A percentile compares a stretch with the other conserved stretches of the same genome.
phyloP scores from a whole-genome alignment of 2,329 filamentous ascomycete genomes.

The Nigrospora sphaerica region DNA sequence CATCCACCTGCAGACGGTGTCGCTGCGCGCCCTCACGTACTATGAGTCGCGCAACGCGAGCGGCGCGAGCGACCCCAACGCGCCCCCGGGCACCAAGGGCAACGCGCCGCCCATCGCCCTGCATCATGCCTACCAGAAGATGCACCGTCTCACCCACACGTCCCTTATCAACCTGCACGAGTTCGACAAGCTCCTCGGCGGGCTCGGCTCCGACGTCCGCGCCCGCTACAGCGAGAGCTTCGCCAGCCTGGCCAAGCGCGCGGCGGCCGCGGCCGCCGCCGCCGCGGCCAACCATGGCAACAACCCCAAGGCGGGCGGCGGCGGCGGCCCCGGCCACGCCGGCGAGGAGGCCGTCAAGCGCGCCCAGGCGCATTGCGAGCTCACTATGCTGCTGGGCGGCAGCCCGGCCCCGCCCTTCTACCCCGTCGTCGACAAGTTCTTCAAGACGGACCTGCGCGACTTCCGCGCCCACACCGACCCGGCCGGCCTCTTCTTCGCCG shows the following conservation, averaged over 20 bases:
- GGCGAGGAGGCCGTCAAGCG: conserved; percentile 30
- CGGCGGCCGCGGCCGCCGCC: conserved; percentile 36
- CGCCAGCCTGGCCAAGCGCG: conserved; percentile 33
- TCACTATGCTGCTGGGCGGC: conserved; percentile 42
- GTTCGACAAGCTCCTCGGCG: conserved; percentile 54
- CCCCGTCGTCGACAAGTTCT: conserved; percentile 56
- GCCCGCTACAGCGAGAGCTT: conserved; percentile 40
- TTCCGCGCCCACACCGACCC: conserved; percentile 57
- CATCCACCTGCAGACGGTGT: conserved; percentile 44
- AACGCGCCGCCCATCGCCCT: conserved; percentile 42
- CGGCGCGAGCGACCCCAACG: conserved; percentile 33
- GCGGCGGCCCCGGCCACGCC: conserved; percentile 28
- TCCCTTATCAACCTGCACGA: conserved; percentile 51
- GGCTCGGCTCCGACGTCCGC: conserved; percentile 41
- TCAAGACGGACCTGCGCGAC: conserved; percentile 50
- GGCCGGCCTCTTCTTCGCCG: conserved; percentile 63
- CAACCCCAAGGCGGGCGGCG: conserved; percentile 21
- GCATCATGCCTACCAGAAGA: conserved; percentile 47
- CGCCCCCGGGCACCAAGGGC: conserved; percentile 21
- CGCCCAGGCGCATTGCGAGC: conserved; percentile 41
- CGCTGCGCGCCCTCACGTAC: conserved; percentile 40
- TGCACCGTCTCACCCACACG: conserved; percentile 42
- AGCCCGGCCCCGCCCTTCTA: conserved; percentile 40
- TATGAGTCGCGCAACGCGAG: conserved; percentile 33
- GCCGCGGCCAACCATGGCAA: conserved; percentile 34